phyloP scores from a whole-genome alignment of 306 rosid species.

The Lathyrus sativus region DNA sequence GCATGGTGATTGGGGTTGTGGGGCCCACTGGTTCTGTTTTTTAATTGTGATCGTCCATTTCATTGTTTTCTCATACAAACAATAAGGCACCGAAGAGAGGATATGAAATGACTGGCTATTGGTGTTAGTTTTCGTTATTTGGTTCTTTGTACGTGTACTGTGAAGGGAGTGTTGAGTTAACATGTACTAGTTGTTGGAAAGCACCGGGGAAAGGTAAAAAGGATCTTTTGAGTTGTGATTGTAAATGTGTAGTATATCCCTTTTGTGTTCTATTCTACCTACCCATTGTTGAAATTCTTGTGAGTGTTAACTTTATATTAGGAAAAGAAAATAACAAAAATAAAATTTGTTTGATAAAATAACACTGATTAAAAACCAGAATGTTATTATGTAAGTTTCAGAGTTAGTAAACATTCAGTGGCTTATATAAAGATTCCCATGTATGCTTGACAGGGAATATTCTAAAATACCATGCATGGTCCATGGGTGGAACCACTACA shows the following conservation, averaged over 20 bases:
- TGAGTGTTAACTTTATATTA: too few species aligned
- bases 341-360: too few species aligned
- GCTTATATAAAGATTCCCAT: too few species aligned
- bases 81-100: constrained; percentile 21
- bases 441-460: too few species aligned
- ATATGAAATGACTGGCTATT: constrained; percentile 40
- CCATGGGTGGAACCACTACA: too few species aligned
- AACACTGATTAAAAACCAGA: too few species aligned
- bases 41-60: constrained; percentile 35
- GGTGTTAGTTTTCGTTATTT: neutral
- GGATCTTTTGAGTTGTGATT: neutral
- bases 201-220: neutral
- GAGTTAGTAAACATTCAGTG: too few species aligned
- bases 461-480: too few species aligned
- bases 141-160: neutral
- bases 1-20: constrained; percentile 25
- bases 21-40: constrained; percentile 33
- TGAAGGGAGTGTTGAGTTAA: neutral
- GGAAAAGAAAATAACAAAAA: too few species aligned
- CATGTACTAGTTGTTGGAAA: neutral
- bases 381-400: too few species aligned
- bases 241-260: neutral
- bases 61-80: constrained; percentile 7
- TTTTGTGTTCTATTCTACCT: neutral
- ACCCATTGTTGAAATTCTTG: too few species aligned